phyloP scores from a whole-genome alignment of 2,329 filamentous ascomycete species.

The Colletotrichum sp. region DNA sequence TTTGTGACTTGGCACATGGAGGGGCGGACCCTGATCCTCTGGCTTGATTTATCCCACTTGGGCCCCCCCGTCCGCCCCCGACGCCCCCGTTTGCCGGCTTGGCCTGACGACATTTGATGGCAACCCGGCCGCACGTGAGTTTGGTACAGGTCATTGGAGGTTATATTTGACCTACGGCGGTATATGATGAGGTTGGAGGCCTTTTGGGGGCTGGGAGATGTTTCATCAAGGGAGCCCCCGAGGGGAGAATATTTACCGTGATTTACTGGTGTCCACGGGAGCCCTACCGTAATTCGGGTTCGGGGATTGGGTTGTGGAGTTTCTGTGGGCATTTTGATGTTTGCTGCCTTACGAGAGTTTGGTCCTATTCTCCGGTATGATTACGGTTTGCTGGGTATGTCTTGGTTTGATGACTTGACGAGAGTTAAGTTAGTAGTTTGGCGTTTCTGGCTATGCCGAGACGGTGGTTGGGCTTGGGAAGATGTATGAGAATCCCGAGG shows the following conservation, averaged over 20 bases:
- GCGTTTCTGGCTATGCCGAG: not conserved
- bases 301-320: not conserved
- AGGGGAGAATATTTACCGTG: not conserved
- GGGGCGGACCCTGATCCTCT: constrained; percentile 3
- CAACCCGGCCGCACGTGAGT: not conserved
- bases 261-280: not conserved
- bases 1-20: not conserved
- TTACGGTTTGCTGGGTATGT: not conserved
- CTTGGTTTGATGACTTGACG: not conserved
- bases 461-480: not conserved
- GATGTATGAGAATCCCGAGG: not conserved
- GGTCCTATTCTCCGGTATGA: not conserved
- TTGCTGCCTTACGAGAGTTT: not conserved
- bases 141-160: not conserved
- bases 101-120: not conserved
- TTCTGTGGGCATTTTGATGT: not conserved
- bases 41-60: not conserved
- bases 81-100: not conserved
- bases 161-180: not conserved
- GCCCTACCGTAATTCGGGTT: not conserved
- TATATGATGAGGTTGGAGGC: not conserved
- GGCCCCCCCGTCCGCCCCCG: not conserved
- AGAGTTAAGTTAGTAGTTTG: too few species aligned
- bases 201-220: not conserved
- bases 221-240: not conserved